Base-by-base conservation (phyloP, 2,329 filamentous ascomycete genomes). In the Colletotrichum tanaceti region DNA sequence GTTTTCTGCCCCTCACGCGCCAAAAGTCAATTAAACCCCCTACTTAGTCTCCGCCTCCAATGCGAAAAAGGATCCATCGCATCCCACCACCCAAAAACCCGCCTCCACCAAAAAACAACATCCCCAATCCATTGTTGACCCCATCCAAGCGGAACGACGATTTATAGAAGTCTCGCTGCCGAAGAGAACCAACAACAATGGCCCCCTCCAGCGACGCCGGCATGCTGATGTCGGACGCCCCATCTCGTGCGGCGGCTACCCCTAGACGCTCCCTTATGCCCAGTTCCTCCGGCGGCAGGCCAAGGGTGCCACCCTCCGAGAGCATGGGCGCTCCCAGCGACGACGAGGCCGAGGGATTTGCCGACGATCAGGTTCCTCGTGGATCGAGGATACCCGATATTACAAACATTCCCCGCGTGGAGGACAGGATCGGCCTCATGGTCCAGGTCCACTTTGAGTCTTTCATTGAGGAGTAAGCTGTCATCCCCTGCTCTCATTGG, bases 371-470 rank as follows among this genome's bases (percentile, higher is more conserved):
- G 76, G 82, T 90, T 11, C 88, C 88, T 1, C 79, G 80, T 54
- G 82, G 82, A 67, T 78, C 84, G 68, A 81, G 87, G 68, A 77
- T 83, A 24, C 78, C 81, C 53, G 82, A 87, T 64, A 75, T 80
- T 28, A 75, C 81, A 69, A 85, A 82, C 59, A 86, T 96, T 39
- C 89, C 91, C 6, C 86, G 88, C 66, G 92, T 95, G 7, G 90
- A 93, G 71, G 93, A 97, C 79, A 86, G 86, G 67, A 91, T 93
- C 58, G 93, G 91, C 70, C 85, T 93, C 72, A 87, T 90, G 62
- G 87, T 95, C 32, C 91, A 93, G 76, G 85, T 90, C 64, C 88
- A 91, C 65, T 96, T 97, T 76, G 90, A 94, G 79, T 86, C 87
- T 72, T 97, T 96, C 76, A 87, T 97, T 32, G 91, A 96, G 76